Evolutionary conservation across 1,284 basidiomycete species (phyloP).

Genomic region (Marasmius fiardii): DNA sequence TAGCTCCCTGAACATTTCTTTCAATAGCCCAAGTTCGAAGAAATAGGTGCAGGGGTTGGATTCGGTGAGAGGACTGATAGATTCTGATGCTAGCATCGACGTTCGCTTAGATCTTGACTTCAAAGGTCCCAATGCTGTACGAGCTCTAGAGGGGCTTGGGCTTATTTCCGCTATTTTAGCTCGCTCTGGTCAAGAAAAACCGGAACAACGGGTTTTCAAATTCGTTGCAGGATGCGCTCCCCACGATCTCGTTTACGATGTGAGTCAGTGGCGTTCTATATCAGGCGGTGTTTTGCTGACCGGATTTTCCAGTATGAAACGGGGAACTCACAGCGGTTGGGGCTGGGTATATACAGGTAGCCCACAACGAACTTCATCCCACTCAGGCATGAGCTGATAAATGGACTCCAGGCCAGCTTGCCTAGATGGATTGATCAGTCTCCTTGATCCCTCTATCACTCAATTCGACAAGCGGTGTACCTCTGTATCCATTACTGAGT

Average conservation of each 20-base stretch:
- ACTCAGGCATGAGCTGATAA: neutral
- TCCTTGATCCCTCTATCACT: slow-evolving; percentile 36
- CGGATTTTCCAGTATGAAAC: slow-evolving; percentile 30
- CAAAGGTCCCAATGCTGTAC: slow-evolving; percentile 49
- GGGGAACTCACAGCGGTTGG: slow-evolving; percentile 29
- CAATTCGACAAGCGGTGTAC: slow-evolving; percentile 52
- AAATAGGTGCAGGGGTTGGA: slow-evolving; percentile 50
- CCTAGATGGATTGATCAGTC: slow-evolving; percentile 43
- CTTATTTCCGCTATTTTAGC: slow-evolving; percentile 37
- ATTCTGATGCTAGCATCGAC: neutral
- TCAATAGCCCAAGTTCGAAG: slow-evolving; percentile 8
- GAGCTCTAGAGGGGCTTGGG: slow-evolving; percentile 41
- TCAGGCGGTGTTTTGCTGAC: too few species aligned
- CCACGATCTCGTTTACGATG: slow-evolving; percentile 46
- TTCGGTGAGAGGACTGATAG: slow-evolving; percentile 39
- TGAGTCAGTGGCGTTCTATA: slow-evolving; percentile 21
- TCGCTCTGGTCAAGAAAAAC: slow-evolving; percentile 30
- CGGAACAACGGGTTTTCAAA: slow-evolving; percentile 31
- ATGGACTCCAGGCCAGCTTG: slow-evolving; percentile 37
- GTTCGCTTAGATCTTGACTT: neutral
- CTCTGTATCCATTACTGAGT: slow-evolving; percentile 26
- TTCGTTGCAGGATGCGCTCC: slow-evolving; percentile 38
- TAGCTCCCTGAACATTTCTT: neutral
- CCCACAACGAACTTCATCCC: neutral
- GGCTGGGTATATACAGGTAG: slow-evolving; percentile 41